phyloP scores from a whole-genome alignment of 345 rosid species.

The Brassica carinata region DNA sequence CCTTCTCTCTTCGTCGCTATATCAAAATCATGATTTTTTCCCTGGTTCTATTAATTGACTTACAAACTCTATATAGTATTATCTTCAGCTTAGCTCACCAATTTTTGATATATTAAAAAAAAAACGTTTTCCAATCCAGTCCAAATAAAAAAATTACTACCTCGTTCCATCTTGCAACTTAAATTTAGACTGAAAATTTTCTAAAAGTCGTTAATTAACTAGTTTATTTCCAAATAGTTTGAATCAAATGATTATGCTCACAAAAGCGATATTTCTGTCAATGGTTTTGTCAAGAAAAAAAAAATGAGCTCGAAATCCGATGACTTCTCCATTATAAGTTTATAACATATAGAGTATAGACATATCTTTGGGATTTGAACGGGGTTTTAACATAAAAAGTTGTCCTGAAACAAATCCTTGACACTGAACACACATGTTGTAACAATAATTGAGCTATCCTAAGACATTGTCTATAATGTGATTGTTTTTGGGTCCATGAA shows the following conservation, averaged over 20 bases:
- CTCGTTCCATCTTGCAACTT: neutral
- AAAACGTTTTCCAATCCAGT: neutral
- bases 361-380: conserved; percentile 1
- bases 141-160: neutral
- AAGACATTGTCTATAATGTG: conserved; percentile 4
- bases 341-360: neutral
- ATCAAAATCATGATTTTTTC: conserved; percentile 23
- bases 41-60: neutral
- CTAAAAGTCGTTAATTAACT: neutral
- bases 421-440: conserved; percentile 22
- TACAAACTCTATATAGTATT: conserved; percentile 17
- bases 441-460: conserved; percentile 29
- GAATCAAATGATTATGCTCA: conserved; percentile 3
- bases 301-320: neutral
- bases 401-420: conserved; percentile 12
- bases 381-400: conserved; percentile 17
- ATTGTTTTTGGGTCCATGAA: conserved; percentile 34
- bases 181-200: no score
- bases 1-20: conserved; percentile 24
- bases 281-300: neutral
- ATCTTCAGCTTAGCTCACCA: conserved; percentile 17
- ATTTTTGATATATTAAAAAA: neutral
- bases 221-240: neutral
- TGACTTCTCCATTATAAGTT: neutral
- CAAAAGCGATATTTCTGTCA: neutral